Conservation (phyloP, 257 asterid species). For the Solanum appendiculatum region DNA sequence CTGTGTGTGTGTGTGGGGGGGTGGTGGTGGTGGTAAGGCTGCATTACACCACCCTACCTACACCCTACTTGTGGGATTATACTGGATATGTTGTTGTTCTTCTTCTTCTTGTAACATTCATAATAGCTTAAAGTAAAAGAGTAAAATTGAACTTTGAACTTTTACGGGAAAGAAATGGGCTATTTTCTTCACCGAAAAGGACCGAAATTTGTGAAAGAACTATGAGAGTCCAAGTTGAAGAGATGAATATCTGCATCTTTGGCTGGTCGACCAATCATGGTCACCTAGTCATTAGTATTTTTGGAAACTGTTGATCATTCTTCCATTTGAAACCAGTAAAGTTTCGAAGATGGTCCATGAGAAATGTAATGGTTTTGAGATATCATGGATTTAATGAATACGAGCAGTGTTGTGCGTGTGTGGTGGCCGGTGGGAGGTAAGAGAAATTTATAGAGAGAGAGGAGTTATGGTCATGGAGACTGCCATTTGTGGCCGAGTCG, state of each 20-base stretch:
- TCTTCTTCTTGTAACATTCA: neutral
- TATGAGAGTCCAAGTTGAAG: neutral
- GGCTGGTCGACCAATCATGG: neutral
- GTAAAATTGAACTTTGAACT: neutral
- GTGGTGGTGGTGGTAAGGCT: neutral
- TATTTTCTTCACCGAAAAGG: neutral
- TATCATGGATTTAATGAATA: neutral
- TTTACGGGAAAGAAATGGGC: neutral
- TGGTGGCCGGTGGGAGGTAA: neutral
- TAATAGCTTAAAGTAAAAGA: neutral
- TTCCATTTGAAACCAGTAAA: neutral
- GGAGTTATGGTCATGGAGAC: slow-evolving; percentile 37
- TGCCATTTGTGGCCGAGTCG: slow-evolving; percentile 53
- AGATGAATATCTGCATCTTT: neutral
- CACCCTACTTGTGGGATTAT: neutral
- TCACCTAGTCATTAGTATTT: neutral
- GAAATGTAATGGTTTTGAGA: neutral
- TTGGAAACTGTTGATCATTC: neutral
- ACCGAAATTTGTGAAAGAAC: neutral
- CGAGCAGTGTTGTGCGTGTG: neutral
- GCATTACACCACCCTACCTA: neutral
- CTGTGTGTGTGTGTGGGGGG: neutral
- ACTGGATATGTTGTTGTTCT: neutral
- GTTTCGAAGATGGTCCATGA: neutral
- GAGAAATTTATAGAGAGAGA: neutral